Percentiles rank a stretch among this genome's conserved stretches.
phyloP scores from a whole-genome alignment of 352 stramenopile genomes.

The Phytophthora citrophthora region DNA sequence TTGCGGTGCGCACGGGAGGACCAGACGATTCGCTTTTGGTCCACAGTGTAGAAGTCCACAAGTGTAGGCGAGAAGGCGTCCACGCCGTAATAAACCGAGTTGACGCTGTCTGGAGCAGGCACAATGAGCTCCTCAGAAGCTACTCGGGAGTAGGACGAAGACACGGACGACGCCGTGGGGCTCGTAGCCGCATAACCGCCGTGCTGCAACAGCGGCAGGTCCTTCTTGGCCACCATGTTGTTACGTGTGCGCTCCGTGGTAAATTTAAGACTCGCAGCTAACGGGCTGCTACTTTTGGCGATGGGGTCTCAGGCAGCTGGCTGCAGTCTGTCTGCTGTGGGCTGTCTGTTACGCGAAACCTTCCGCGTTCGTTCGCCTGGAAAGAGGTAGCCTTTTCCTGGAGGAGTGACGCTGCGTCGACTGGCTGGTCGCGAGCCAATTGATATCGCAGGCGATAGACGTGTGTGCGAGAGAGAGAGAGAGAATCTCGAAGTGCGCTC shows the following conservation, averaged over 20 bases:
- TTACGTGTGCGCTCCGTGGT: constrained; percentile 2
- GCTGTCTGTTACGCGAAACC: constrained; percentile 28
- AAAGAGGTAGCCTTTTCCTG: neutral
- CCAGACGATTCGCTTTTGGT: constrained; percentile 89
- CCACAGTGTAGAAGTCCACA: constrained; percentile 86
- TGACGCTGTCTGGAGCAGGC: constrained; percentile 69
- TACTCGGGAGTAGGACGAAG: constrained; percentile 62
- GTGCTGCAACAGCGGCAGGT: constrained; percentile 66
- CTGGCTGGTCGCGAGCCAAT: neutral
- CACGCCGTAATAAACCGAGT: constrained; percentile 88
- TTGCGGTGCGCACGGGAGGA: constrained; percentile 87
- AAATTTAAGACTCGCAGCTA: constrained; percentile 33
- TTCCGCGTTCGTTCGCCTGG: constrained; percentile 6
- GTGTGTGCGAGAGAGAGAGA: constrained; percentile 8
- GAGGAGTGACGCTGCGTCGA: neutral
- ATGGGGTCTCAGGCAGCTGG: constrained; percentile 1
- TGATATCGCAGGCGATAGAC: neutral
- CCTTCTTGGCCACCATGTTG: constrained; percentile 52
- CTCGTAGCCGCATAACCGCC: constrained; percentile 35
- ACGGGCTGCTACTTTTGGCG: neutral
- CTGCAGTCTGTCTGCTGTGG: constrained; percentile 3
- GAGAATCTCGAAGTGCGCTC: constrained; percentile 11
- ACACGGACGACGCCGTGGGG: constrained; percentile 55
- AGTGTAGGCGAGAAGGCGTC: constrained; percentile 88
- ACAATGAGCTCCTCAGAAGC: constrained; percentile 87